Evolutionary conservation across 176 grass and related monocot species (phyloP).

Genomic region (Avena atlantica): DNA sequence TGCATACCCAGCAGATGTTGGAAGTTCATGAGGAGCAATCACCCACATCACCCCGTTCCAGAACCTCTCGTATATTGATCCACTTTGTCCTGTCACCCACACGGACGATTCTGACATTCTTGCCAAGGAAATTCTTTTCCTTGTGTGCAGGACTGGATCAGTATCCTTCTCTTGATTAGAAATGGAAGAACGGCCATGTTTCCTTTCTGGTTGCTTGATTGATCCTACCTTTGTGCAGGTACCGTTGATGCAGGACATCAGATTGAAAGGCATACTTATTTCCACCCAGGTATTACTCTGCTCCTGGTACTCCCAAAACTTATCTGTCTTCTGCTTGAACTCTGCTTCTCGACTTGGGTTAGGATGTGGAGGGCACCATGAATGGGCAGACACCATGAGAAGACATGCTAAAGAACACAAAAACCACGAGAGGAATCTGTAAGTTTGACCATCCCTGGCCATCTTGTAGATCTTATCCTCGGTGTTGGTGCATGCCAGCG

Average conservation of each 20-base stretch:
- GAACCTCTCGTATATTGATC: constrained; percentile 93
- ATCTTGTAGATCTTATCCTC: constrained; percentile 47
- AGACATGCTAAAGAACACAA: constrained; percentile 39
- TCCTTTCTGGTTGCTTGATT: constrained; percentile 50
- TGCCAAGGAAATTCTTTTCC: constrained; percentile 80
- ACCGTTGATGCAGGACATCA: constrained; percentile 87
- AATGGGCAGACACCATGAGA: constrained; percentile 63
- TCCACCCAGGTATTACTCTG: constrained; percentile 94
- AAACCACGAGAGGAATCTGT: constrained; percentile 38
- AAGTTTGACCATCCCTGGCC: constrained; percentile 50
- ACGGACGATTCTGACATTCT: constrained; percentile 97
- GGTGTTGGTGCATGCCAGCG: constrained; percentile 26
- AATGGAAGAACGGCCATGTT: constrained; percentile 36
- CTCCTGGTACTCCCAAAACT: constrained; percentile 90
- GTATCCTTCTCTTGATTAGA: constrained; percentile 32
- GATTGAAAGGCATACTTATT: constrained; percentile 76
- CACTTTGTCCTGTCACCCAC: constrained; percentile 96
- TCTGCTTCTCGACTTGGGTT: constrained; percentile 54
- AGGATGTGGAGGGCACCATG: constrained; percentile 57
- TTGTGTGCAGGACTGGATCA: constrained; percentile 59
- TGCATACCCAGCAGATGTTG: constrained; percentile 63
- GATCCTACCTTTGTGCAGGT: constrained; percentile 89
- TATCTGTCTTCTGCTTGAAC: constrained; percentile 83
- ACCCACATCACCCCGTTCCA: constrained; percentile 97
- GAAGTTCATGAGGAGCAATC: constrained; percentile 94